These are phyloP conservation scores for Ceriops zippeliana DNA, from an alignment of 345 rosid species.

Conservation along the genomic window DNA sequence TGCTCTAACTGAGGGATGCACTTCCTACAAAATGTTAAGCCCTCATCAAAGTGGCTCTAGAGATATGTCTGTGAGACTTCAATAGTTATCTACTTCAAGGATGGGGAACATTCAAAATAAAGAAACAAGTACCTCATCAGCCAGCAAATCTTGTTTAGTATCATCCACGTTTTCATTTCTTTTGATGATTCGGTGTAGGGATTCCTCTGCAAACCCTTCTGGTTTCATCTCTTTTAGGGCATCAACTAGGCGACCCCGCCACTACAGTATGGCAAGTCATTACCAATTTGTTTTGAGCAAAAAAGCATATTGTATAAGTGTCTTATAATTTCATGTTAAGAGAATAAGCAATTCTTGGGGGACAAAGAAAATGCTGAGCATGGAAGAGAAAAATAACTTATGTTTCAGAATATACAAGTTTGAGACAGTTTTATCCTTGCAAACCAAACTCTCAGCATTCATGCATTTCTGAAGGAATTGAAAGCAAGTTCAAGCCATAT, in stretches of 20 bases:
- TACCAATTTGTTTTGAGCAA: slow-evolving; percentile 8
- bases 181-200: slow-evolving; percentile 41
- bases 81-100: neutral
- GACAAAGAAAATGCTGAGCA: neutral
- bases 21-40: slow-evolving; percentile 49
- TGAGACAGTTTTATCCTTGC: neutral
- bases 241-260: slow-evolving; percentile 78
- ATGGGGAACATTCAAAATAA: slow-evolving; percentile 10
- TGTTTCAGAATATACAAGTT: neutral
- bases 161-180: slow-evolving; percentile 48
- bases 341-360: neutral
- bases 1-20: slow-evolving; percentile 29
- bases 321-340: neutral
- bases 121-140: slow-evolving; percentile 39
- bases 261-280: slow-evolving; percentile 46
- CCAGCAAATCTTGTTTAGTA: slow-evolving; percentile 41
- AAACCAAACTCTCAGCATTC: neutral
- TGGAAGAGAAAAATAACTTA: neutral
- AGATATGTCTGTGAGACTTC: slow-evolving; percentile 6
- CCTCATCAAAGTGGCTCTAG: slow-evolving; percentile 23
- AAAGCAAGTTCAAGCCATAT: neutral
- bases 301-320: neutral
- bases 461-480: neutral
- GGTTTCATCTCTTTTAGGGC: slow-evolving; percentile 70
- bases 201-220: slow-evolving; percentile 48